Conservation (phyloP, 805 yeast genomes). For the Kuraishia piskuri region DNA sequence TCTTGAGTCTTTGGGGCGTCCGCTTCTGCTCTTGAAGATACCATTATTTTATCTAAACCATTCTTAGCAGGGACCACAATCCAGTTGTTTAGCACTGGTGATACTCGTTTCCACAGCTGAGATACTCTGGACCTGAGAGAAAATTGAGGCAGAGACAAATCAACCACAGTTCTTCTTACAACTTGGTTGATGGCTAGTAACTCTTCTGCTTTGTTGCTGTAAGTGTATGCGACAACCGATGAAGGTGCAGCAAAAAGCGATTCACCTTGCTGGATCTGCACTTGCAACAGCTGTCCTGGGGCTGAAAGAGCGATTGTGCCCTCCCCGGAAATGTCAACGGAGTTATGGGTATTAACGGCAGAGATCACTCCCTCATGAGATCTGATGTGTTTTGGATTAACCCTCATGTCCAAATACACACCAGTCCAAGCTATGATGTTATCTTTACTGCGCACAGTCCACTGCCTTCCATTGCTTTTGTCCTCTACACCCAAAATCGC, state of each 20-base stretch:
- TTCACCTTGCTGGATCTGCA: slow-evolving; percentile 27
- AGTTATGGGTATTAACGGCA: background rate
- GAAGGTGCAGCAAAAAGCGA: slow-evolving; percentile 28
- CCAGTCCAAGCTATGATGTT: slow-evolving; percentile 41
- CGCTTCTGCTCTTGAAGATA: background rate
- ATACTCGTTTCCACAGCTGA: background rate
- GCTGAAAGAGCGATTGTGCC: slow-evolving; percentile 33
- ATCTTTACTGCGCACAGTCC: slow-evolving; percentile 28
- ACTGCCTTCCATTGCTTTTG: slow-evolving; percentile 12
- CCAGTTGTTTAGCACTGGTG: background rate
- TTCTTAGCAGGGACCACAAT: background rate
- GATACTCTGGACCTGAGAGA: background rate
- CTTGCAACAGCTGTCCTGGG: slow-evolving; percentile 28
- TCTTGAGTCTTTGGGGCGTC: background rate
- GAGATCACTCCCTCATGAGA: slow-evolving; percentile 6
- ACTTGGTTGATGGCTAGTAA: background rate
- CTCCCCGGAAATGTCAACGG: slow-evolving; percentile 20
- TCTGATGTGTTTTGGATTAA: slow-evolving; percentile 8
- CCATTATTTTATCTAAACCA: too few relatives aligned
- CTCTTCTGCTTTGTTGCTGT: background rate
- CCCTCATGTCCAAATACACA: slow-evolving; percentile 18
- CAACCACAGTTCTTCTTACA: slow-evolving; percentile 12
- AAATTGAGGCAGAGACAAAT: slow-evolving; percentile 16
- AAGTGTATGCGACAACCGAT: slow-evolving; percentile 29
- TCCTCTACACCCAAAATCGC: slow-evolving; percentile 21